Conservation (phyloP, 225 moss, liverwort and hornwort species). For the Ulota crispa region DNA sequence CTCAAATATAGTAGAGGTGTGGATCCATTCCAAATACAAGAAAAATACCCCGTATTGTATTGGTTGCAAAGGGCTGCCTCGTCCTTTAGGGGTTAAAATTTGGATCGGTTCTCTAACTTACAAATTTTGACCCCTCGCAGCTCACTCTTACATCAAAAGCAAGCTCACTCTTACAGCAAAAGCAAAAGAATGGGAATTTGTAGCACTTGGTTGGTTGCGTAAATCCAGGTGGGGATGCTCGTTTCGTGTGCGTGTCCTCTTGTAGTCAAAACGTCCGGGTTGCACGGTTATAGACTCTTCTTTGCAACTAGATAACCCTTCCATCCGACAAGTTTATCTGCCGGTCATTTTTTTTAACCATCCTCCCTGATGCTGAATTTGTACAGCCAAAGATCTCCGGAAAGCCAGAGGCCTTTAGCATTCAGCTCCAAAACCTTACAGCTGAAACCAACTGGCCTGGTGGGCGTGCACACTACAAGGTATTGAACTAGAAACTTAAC, state of each 20-base stretch:
- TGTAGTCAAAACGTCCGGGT: conserved; percentile 1
- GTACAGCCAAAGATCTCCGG: conserved; percentile 37
- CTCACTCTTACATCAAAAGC: conserved; percentile 81
- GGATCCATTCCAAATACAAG: too few species aligned
- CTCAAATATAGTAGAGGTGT: too few species aligned
- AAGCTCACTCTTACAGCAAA: too few species aligned
- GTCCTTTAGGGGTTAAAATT: too few species aligned
- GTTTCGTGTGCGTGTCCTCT: not conserved
- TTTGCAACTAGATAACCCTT: not conserved
- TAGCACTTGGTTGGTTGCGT: conserved; percentile 68
- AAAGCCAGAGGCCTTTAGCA: conserved; percentile 42
- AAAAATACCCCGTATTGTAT: too few species aligned
- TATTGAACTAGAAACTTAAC: conserved; percentile 1
- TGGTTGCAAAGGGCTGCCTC: too few species aligned
- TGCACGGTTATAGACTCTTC: not conserved
- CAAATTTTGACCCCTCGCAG: conserved; percentile 40
- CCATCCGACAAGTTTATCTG: not conserved
- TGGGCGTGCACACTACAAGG: conserved; percentile 61
- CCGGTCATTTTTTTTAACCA: not conserved
- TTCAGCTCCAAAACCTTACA: conserved; percentile 42
- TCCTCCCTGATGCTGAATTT: conserved; percentile 32
- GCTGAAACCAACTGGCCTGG: conserved; percentile 45
- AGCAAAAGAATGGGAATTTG: conserved; percentile 73
- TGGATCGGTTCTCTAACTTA: conserved; percentile 1
- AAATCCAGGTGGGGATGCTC: conserved; percentile 50